Percentiles rank a stretch among this genome's conserved stretches.
phyloP scores from a whole-genome alignment of 352 stramenopile species.

The Phytopythium ostracodes region DNA sequence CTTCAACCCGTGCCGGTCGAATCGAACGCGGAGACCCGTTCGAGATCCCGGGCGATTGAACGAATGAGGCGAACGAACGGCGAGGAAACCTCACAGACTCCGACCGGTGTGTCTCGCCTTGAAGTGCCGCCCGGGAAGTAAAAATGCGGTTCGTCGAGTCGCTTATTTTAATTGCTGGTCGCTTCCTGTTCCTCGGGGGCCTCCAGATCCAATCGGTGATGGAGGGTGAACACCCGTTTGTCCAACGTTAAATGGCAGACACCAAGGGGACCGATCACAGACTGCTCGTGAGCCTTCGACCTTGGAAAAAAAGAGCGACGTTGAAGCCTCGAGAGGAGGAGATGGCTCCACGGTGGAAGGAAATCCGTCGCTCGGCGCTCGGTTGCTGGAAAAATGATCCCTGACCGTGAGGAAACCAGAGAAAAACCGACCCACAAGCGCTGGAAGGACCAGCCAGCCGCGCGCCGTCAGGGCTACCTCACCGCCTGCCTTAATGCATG shows the following conservation, averaged over 20 bases:
- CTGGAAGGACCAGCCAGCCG: not conserved
- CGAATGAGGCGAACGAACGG: not conserved
- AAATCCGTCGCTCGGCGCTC: not conserved
- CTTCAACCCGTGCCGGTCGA: not conserved
- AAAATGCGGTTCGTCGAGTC: not conserved
- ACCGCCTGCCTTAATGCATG: too few relatives aligned
- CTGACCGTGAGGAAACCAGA: not conserved
- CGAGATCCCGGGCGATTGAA: not conserved
- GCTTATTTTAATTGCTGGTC: too few relatives aligned
- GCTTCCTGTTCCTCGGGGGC: not conserved
- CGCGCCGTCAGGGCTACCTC: not conserved
- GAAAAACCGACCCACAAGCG: not conserved
- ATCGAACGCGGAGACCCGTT: not conserved
- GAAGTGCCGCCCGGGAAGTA: not conserved
- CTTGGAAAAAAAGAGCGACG: not conserved
- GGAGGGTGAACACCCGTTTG: not conserved
- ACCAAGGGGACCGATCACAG: too few relatives aligned
- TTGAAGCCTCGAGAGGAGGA: not conserved
- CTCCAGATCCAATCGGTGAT: not conserved
- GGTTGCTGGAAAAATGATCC: not conserved
- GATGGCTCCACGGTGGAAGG: conserved; percentile 1
- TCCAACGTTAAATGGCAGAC: not conserved
- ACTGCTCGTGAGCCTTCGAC: not conserved
- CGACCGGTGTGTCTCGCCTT: not conserved
- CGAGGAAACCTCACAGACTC: not conserved